Conservation (phyloP, 768 basidiomycete species). For the Candolleomyces aberdarensis region DNA sequence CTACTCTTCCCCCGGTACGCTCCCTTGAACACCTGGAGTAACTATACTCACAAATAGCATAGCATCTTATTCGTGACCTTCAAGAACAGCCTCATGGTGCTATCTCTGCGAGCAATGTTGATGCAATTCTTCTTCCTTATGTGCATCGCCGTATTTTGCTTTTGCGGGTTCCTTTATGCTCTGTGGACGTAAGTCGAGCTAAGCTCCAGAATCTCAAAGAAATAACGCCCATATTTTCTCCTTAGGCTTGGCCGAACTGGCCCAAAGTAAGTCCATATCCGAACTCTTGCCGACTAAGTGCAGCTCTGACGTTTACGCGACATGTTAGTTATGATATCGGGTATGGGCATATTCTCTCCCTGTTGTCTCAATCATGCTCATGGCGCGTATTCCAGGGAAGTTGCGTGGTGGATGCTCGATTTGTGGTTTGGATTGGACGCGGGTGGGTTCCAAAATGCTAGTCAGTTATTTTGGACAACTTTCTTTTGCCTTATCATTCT, state of each 20-base stretch:
- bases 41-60: neutral
- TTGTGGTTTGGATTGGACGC: slow-evolving; percentile 96
- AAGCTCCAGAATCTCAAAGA: neutral
- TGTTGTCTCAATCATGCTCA: too few relatives aligned
- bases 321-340: slow-evolving; percentile 26
- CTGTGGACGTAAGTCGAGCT: slow-evolving; percentile 77
- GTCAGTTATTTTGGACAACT: slow-evolving; percentile 40
- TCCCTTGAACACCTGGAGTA: neutral
- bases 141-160: slow-evolving; percentile 86
- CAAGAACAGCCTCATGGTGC: slow-evolving; percentile 75
- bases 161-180: slow-evolving; percentile 89
- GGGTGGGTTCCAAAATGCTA: slow-evolving; percentile 77
- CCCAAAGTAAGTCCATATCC: slow-evolving; percentile 31
- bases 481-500: neutral
- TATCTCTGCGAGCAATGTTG: slow-evolving; percentile 89
- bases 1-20: slow-evolving; percentile 81
- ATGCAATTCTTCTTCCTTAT: slow-evolving; percentile 83
- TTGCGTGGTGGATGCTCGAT: slow-evolving; percentile 95
- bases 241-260: slow-evolving; percentile 60
- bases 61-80: slow-evolving; percentile 91
- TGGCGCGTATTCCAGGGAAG: slow-evolving; percentile 26
- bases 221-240: slow-evolving; percentile 2
- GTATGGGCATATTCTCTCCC: slow-evolving; percentile 9
- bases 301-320: neutral
- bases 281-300: neutral